Evolutionary conservation across 306 rosid genomes (phyloP).

Genomic region (Inga laurina): DNA sequence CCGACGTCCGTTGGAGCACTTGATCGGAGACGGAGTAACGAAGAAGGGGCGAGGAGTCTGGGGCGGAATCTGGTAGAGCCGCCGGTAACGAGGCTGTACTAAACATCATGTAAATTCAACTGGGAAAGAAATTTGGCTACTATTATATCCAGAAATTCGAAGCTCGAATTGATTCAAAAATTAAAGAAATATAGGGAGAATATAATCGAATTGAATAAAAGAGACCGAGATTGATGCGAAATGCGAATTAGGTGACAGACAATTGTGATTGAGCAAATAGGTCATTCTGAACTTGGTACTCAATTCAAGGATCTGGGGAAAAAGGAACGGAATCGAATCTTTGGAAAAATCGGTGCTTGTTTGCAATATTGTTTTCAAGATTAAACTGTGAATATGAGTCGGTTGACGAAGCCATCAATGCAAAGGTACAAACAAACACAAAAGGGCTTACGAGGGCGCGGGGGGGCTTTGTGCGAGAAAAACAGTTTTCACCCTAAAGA

Average conservation of each 20-base stretch:
- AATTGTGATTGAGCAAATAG: background rate
- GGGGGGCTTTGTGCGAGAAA: background rate
- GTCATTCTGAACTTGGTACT: background rate
- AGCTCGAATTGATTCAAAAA: background rate
- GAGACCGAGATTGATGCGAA: background rate
- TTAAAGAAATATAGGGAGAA: background rate
- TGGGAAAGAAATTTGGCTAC: background rate
- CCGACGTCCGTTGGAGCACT: conserved; percentile 42
- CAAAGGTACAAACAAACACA: background rate
- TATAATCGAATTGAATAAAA: background rate
- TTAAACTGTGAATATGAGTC: background rate
- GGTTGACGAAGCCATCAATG: background rate
- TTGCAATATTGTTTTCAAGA: background rate
- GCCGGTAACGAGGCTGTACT: conserved; percentile 34
- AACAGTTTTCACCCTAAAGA: background rate
- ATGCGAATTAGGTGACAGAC: background rate
- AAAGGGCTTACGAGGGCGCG: background rate
- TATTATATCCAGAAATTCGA: background rate
- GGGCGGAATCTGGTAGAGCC: conserved; percentile 36
- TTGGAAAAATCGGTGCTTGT: conserved; percentile 3
- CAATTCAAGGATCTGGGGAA: background rate
- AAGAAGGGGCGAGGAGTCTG: conserved; percentile 64
- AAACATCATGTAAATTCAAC: conserved; percentile 39
- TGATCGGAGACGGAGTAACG: conserved; percentile 40
- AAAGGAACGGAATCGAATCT: background rate